Evolutionary conservation across 2,329 filamentous ascomycete species (phyloP), one percentile per base, ranked within the genome.

Genomic region (Diaporthe destruens): DNA sequence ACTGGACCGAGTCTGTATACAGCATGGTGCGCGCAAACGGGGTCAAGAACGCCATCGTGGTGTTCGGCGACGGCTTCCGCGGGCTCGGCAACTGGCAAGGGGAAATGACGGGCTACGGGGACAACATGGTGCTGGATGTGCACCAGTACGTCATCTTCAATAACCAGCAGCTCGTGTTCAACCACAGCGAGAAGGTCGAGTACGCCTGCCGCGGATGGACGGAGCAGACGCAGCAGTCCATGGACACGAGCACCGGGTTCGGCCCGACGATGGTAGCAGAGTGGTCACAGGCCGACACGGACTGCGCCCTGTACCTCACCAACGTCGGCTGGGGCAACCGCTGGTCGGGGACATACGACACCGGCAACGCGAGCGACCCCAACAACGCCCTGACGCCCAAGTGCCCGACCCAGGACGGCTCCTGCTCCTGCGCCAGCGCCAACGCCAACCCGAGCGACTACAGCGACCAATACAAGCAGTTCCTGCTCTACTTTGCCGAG

Each of bases 101-200:
- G 53, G 88, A 93, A 80, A 88, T 98, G 76, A 89, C 92, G 76
- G 87, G 88, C 29, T 88, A 93, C 79, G 87, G 92, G 59, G 89
- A 91, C 75, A 69, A 65, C n/a, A 86, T 98, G 76, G 89, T 97
- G 23, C 90, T 99, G n/a, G 96, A 99, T 82, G 96, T 97, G 49
- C 96, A 99, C 83, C 96, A 98, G 82, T 99, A 99, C 82, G 94
- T 97, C 79, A 98, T 98, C 82, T 99, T 99, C 88, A 98, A 99
- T 86, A 90, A 90, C 51, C 91, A 93, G 76, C 94, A 97, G 82
- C 93, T 99, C 79, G 89, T 90, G 61, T 92, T 93, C 79, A 92
- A 92, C 71, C 96, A 98, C 84, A 87, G 91, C 71, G 88, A 92
- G 76, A 98, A 98, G 84, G 88, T 98, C 72, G 87, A 92, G 74